Conservation (phyloP, 805 yeast species). For the Lipomyces yamadae region DNA sequence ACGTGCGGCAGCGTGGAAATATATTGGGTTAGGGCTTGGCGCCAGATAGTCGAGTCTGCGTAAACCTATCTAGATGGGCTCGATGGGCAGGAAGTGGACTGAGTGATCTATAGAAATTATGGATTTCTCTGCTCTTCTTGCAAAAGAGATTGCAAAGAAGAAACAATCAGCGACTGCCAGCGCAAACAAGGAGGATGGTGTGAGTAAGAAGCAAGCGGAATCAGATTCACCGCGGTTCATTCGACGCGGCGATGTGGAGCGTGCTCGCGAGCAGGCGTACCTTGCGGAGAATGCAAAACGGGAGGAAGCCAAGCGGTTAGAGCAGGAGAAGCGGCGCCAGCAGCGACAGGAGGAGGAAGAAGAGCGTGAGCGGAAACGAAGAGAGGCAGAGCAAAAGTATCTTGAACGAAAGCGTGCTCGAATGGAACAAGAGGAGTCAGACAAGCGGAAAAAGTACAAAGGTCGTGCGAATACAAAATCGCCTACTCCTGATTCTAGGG, state of each 20-base stretch:
- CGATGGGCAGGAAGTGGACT: not conserved
- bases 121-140: constrained; percentile 55
- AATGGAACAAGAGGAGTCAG: constrained; percentile 37
- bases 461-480: not conserved
- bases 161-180: constrained; percentile 41
- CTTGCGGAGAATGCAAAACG: constrained; percentile 37
- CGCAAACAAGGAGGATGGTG: constrained; percentile 2
- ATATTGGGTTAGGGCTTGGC: too few relatives aligned
- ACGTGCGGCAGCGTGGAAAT: too few relatives aligned
- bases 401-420: constrained; percentile 35
- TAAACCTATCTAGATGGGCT: too few relatives aligned
- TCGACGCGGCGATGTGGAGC: constrained; percentile 37
- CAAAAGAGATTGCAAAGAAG: constrained; percentile 57
- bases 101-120: constrained; percentile 41
- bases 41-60: too few relatives aligned
- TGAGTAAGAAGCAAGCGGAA: constrained; percentile 16
- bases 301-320: constrained; percentile 29
- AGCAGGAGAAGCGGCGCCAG: constrained; percentile 45
- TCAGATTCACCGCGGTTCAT: constrained; percentile 24
- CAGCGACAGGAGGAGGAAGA: constrained; percentile 38
- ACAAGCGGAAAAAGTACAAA: constrained; percentile 31
- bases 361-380: constrained; percentile 35
- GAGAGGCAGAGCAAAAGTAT: constrained; percentile 39
- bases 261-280: constrained; percentile 30
- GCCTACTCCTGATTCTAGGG: not conserved